Conservation (phyloP, 164 flowering plant genomes). For the Dillenia suffruticosa region DNA sequence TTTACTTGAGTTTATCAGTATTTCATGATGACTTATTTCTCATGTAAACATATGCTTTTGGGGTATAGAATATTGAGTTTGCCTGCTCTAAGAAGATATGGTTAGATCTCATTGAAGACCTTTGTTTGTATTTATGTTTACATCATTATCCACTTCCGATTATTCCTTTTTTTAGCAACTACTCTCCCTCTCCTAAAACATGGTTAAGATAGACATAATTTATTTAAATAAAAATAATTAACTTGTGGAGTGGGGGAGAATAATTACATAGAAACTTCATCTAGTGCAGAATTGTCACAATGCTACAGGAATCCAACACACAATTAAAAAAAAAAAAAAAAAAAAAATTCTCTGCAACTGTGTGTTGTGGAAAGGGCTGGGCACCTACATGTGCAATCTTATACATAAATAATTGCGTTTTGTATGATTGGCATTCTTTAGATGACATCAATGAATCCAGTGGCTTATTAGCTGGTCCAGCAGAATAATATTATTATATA, state of each 20-base stretch:
- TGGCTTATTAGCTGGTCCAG: conserved; percentile 33
- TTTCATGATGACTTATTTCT: conserved; percentile 47
- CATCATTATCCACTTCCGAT: conserved; percentile 65
- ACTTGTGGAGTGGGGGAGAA: conserved; percentile 23
- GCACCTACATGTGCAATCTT: conserved; percentile 25
- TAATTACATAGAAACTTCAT: conserved; percentile 37
- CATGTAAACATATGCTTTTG: conserved; percentile 47
- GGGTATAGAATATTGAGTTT: conserved; percentile 31
- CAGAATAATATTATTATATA: conserved; percentile 20
- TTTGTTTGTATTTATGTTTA: conserved; percentile 48
- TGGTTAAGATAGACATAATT: conserved; percentile 36
- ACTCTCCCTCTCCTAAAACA: conserved; percentile 24
- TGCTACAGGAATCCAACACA: conserved; percentile 21
- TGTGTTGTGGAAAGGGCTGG: conserved; percentile 37
- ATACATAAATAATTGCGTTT: neutral
- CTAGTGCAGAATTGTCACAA: conserved; percentile 40
- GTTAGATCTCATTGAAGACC: conserved; percentile 58
- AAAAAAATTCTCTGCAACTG: conserved; percentile 4
- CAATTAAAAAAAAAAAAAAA: conserved; percentile 11
- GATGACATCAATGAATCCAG: conserved; percentile 37
- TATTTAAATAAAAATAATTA: conserved; percentile 8
- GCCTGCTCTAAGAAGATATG: conserved; percentile 72
- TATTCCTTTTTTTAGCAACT: conserved; percentile 56
- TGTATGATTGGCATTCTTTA: conserved; percentile 10
- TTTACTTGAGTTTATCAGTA: conserved; percentile 29